phyloP scores from a whole-genome alignment of 305 asterid genomes.

The Fraxinus velutina region DNA sequence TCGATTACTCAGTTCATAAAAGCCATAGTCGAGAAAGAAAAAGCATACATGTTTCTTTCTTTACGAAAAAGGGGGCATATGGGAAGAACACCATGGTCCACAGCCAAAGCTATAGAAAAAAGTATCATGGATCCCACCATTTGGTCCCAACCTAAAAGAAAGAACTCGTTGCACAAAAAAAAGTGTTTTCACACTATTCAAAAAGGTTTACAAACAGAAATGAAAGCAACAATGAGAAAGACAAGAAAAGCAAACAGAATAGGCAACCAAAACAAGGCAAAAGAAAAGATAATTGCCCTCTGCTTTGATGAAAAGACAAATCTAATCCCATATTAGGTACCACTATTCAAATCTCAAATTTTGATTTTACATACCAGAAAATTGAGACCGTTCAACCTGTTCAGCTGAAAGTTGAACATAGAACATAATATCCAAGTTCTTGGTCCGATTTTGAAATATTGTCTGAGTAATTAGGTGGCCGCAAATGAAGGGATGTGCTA shows the following conservation, averaged over 20 bases:
- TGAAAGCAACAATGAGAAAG: neutral
- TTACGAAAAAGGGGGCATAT: constrained; percentile 25
- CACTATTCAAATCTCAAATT: neutral
- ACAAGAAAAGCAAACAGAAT: neutral
- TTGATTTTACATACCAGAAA: neutral
- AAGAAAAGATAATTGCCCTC: constrained; percentile 21
- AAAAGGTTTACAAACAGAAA: constrained; percentile 22
- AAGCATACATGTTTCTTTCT: neutral
- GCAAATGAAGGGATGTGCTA: neutral
- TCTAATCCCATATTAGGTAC: neutral
- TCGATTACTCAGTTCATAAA: neutral
- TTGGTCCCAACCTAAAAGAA: constrained; percentile 32
- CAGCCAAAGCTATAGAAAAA: constrained; percentile 24
- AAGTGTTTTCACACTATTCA: constrained; percentile 23
- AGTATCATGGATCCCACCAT: constrained; percentile 44
- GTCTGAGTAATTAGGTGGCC: neutral
- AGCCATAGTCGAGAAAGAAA: neutral
- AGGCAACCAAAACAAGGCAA: constrained; percentile 20
- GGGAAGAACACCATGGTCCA: constrained; percentile 25
- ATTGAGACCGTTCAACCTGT: neutral
- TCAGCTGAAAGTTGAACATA: neutral
- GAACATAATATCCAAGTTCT: neutral
- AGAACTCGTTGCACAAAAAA: constrained; percentile 26
- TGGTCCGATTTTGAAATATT: neutral
- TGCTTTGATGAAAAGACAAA: constrained; percentile 14